Conservation (phyloP, 2,329 filamentous ascomycete genomes). For the Pseudogymnoascus sp. region DNA sequence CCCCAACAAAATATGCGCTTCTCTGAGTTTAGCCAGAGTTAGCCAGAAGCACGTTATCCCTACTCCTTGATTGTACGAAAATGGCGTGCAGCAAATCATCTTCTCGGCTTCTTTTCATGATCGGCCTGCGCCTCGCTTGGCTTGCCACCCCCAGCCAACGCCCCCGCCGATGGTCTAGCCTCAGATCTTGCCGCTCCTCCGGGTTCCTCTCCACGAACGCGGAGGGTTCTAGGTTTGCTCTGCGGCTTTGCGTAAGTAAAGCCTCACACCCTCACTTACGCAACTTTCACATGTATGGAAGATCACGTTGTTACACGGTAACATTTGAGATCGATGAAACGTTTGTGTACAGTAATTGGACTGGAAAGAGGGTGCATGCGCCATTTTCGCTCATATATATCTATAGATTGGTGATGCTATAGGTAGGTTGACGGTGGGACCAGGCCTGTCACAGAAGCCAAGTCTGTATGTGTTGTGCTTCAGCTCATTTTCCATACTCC, state of each 20-base stretch:
- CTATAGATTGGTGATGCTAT: background rate
- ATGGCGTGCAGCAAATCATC: background rate
- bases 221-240: background rate
- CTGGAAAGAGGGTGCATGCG: background rate
- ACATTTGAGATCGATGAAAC: background rate
- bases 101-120: background rate
- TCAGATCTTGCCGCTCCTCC: constrained; percentile 6
- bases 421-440: background rate
- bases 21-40: constrained; percentile 1
- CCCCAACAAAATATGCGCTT: background rate
- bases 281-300: background rate
- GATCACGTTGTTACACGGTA: constrained; percentile 1
- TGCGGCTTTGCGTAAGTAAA: background rate
- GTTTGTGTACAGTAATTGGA: background rate
- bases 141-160: background rate
- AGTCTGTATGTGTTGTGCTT: background rate
- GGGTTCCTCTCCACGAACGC: background rate
- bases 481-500: background rate
- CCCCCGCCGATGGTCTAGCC: background rate
- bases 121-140: constrained; percentile 6
- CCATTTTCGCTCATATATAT: constrained; percentile 6
- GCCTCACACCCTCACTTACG: background rate
- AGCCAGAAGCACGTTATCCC: background rate
- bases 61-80: background rate
- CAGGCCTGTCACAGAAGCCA: background rate